Conservation (phyloP, 176 grass and related monocot genomes). For the Cenchrus americanus region DNA sequence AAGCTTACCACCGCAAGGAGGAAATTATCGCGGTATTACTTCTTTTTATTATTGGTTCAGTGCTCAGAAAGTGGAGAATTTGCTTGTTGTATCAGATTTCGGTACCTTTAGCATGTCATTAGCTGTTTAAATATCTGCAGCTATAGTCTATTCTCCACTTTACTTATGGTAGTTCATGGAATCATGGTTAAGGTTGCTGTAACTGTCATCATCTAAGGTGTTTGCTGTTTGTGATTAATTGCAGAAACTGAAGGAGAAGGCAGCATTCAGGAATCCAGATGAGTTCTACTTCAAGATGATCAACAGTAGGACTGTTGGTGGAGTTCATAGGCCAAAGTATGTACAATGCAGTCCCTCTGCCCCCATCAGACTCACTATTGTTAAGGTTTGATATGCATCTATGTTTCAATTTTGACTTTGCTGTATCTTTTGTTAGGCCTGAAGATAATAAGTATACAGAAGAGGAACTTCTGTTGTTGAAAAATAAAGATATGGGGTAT, state of each 20-base stretch:
- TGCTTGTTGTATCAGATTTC: neutral
- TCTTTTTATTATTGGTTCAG: neutral
- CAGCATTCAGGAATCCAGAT: conserved; percentile 77
- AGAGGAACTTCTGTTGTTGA: conserved; percentile 83
- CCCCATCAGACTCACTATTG: neutral
- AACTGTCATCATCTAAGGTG: neutral
- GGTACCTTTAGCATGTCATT: neutral
- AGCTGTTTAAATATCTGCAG: neutral
- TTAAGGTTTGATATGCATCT: conserved; percentile 26
- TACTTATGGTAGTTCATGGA: conserved; percentile 7
- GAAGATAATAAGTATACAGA: conserved; percentile 87
- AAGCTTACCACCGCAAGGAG: conserved; percentile 71
- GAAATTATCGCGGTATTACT: conserved; percentile 62
- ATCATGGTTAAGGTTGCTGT: neutral
- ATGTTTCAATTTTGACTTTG: conserved; percentile 29
- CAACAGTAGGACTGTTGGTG: conserved; percentile 62
- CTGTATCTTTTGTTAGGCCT: conserved; percentile 47
- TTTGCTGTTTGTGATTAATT: conserved; percentile 1
- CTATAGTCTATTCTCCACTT: neutral
- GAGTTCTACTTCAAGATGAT: conserved; percentile 99
- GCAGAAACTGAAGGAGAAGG: conserved; percentile 88
- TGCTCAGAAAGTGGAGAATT: neutral
- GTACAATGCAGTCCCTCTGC: neutral
- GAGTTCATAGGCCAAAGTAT: conserved; percentile 82
- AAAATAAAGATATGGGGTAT: conserved; percentile 93